Evolutionary conservation across 371 early-diverging fungal species (phyloP).

Genomic region (Mucor sp.): DNA sequence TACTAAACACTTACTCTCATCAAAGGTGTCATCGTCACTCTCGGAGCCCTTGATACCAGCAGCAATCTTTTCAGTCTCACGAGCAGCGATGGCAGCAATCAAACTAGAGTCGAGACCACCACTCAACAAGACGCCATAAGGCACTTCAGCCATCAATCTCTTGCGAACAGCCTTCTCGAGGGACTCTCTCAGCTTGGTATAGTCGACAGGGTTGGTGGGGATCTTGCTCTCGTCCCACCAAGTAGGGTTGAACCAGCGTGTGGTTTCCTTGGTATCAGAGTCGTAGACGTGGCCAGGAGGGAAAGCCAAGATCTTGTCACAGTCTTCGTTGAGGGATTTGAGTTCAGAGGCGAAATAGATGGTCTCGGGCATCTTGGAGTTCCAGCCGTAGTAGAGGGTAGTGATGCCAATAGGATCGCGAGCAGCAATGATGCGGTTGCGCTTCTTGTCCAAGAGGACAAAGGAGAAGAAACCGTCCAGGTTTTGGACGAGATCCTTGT

Average conservation of each 20-base stretch:
- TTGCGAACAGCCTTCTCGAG: conserved; percentile 89
- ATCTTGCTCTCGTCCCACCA: conserved; percentile 79
- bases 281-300: conserved; percentile 93
- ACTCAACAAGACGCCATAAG: conserved; percentile 92
- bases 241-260: conserved; percentile 86
- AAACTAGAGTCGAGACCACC: conserved; percentile 95
- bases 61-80: conserved; percentile 8
- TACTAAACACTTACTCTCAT: conserved; percentile 60
- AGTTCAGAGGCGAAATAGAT: conserved; percentile 93
- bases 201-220: conserved; percentile 59
- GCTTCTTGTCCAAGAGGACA: conserved; percentile 84
- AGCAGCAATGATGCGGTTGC: conserved; percentile 84
- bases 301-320: conserved; percentile 92
- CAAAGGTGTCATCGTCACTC: conserved; percentile 14
- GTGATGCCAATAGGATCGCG: conserved; percentile 98
- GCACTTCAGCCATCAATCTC: conserved; percentile 95
- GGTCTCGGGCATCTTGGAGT: conserved; percentile 77
- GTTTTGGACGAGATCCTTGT: conserved; percentile 71
- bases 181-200: conserved; percentile 68
- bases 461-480: conserved; percentile 97
- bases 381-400: conserved; percentile 93
- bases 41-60: conserved; percentile 3
- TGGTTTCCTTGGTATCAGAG: conserved; percentile 72
- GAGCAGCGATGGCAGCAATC: conserved; percentile 87
- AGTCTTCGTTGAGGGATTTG: conserved; percentile 92